Conservation (phyloP, 129 eudicot genomes). For the Heracleum sosnowskyi region DNA sequence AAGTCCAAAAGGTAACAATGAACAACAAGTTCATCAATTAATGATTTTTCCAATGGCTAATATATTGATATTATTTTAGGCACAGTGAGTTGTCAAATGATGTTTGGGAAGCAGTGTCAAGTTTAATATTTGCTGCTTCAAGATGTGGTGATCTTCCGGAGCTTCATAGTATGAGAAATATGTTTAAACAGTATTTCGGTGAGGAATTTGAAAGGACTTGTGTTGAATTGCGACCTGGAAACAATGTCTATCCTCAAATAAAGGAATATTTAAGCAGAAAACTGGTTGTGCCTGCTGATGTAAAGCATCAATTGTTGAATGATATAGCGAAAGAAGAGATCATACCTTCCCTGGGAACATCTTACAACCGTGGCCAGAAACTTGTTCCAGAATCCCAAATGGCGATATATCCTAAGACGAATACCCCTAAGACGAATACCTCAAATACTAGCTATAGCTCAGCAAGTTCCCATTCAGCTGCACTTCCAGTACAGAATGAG, state of each 20-base stretch:
- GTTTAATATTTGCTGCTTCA: conserved; percentile 34
- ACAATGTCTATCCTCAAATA: conserved; percentile 16
- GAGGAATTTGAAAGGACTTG: conserved; percentile 9
- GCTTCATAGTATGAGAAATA: conserved; percentile 15
- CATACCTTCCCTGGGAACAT: background rate
- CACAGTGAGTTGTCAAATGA: conserved; percentile 18
- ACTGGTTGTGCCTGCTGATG: background rate
- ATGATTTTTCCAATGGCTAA: background rate
- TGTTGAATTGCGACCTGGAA: conserved; percentile 22
- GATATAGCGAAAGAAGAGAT: conserved; percentile 8
- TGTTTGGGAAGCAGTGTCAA: conserved; percentile 20
- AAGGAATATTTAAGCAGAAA: conserved; percentile 5
- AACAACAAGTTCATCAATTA: background rate
- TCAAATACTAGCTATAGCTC: background rate
- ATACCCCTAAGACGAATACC: background rate
- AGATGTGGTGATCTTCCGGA: conserved; percentile 32
- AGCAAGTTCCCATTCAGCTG: background rate
- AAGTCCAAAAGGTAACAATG: conserved; percentile 5
- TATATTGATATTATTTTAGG: background rate
- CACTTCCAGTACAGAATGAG: background rate
- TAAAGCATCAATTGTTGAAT: conserved; percentile 6
- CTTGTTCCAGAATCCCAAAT: background rate
- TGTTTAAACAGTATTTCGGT: conserved; percentile 15
- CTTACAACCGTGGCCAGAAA: background rate
- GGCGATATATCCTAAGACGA: background rate